Conservation (phyloP, 306 rosid species). For the Abrus pulchellus region DNA sequence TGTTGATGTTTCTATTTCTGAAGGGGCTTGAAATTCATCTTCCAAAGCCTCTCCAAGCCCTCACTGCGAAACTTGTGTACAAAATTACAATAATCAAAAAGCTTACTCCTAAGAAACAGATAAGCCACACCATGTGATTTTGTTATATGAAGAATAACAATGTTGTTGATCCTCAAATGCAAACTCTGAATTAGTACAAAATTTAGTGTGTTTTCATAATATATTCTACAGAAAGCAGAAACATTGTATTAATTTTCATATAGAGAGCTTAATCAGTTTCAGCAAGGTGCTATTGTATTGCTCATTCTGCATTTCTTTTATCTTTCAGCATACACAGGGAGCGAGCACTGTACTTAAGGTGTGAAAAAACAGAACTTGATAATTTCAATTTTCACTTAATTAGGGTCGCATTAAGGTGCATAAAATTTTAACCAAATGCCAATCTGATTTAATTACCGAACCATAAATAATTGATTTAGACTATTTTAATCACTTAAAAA, state of each 20-base stretch:
- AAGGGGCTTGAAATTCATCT: constrained; percentile 44
- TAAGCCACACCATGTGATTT: constrained; percentile 32
- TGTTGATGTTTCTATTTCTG: constrained; percentile 43
- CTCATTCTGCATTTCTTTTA: neutral
- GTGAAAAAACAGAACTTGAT: too few relatives aligned
- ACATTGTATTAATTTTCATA: constrained; percentile 1
- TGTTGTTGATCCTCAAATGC: constrained; percentile 35
- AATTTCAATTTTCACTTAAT: too few relatives aligned
- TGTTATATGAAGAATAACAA: constrained; percentile 43
- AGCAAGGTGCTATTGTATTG: constrained; percentile 5
- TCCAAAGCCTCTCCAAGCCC: constrained; percentile 32
- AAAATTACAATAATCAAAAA: constrained; percentile 38
- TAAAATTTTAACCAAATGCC: neutral
- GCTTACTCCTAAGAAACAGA: constrained; percentile 12
- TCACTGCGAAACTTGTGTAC: constrained; percentile 28
- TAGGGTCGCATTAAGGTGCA: too few relatives aligned
- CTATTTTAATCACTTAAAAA: neutral
- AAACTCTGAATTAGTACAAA: constrained; percentile 37
- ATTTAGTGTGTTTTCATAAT: constrained; percentile 8
- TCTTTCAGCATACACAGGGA: neutral
- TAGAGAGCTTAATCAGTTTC: neutral
- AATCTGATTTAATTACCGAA: neutral
- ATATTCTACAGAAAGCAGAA: constrained; percentile 7
- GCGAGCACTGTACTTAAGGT: too few relatives aligned
- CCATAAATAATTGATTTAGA: neutral